These are phyloP conservation scores for Haplosporangium sp. DNA, from an alignment of 371 early-diverging fungal species.

Conservation along the genomic window DNA sequence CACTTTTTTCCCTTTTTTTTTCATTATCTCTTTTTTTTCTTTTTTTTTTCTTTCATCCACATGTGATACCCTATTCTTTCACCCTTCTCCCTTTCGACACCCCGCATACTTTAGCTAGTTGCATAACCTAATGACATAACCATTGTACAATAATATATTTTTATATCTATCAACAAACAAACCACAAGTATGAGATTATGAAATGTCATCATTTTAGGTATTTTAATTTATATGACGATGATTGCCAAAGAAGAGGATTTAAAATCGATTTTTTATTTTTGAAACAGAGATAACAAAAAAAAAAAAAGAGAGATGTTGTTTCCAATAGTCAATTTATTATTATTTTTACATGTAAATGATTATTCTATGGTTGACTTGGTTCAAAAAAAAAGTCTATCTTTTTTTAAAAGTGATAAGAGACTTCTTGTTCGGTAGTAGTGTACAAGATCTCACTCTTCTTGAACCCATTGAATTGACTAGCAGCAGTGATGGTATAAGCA, in stretches of 20 bases:
- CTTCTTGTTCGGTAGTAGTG: constrained; percentile 78
- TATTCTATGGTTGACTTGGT: too few species aligned
- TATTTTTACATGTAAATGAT: too few species aligned
- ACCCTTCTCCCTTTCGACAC: neutral
- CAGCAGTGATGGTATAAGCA: constrained; percentile 94
- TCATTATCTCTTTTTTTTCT: too few species aligned
- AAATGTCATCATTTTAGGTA: neutral
- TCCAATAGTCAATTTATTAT: too few species aligned
- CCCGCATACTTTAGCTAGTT: too few species aligned
- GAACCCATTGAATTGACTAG: constrained; percentile 94
- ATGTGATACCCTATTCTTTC: neutral
- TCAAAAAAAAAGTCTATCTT: too few species aligned
- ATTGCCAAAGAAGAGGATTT: neutral
- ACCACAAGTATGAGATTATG: too few species aligned
- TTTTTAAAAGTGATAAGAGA: constrained; percentile 8
- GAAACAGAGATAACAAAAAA: neutral
- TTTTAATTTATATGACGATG: too few species aligned
- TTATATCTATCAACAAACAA: neutral
- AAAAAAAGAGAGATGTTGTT: too few species aligned
- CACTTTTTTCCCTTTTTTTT: too few species aligned
- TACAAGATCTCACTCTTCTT: constrained; percentile 85
- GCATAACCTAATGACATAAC: too few species aligned
- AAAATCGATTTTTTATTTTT: neutral
- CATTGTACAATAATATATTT: neutral
- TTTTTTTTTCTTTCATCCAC: neutral